These are phyloP conservation scores for Rhazya stricta DNA, from an alignment of 257 asterid species.

Conservation along the genomic window DNA sequence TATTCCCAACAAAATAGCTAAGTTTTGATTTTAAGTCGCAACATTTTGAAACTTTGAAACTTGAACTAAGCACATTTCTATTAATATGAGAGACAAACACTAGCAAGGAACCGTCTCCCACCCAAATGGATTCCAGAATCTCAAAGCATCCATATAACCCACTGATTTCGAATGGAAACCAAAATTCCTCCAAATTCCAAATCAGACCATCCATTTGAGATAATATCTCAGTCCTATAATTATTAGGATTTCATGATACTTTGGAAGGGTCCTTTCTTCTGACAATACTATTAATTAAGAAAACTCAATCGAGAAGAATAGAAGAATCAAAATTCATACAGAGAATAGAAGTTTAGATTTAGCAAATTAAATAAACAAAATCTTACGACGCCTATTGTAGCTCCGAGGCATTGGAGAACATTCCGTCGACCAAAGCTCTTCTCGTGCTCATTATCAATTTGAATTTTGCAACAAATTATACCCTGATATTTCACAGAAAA, in stretches of 20 bases:
- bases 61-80: neutral
- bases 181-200: neutral
- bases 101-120: neutral
- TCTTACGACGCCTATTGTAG: slow-evolving; percentile 65
- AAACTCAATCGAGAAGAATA: neutral
- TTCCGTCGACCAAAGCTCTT: slow-evolving; percentile 52
- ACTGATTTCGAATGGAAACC: neutral
- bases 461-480: slow-evolving; percentile 48
- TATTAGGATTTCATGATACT: neutral
- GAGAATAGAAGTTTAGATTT: neutral
- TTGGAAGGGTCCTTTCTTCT: neutral
- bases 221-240: neutral
- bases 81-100: neutral
- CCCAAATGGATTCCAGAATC: too few species aligned
- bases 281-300: neutral
- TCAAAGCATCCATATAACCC: too few species aligned
- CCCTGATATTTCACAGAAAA: slow-evolving; percentile 29
- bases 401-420: slow-evolving; percentile 57
- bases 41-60: too few species aligned
- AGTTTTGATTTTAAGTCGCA: too few species aligned
- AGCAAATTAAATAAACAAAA: slow-evolving; percentile 13
- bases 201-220: neutral
- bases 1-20: too few species aligned
- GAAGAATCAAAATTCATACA: neutral
- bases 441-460: slow-evolving; percentile 29